Evolutionary conservation across 2,329 filamentous ascomycete genomes (phyloP).

Genomic region (Orbilia blumenaviensis): DNA sequence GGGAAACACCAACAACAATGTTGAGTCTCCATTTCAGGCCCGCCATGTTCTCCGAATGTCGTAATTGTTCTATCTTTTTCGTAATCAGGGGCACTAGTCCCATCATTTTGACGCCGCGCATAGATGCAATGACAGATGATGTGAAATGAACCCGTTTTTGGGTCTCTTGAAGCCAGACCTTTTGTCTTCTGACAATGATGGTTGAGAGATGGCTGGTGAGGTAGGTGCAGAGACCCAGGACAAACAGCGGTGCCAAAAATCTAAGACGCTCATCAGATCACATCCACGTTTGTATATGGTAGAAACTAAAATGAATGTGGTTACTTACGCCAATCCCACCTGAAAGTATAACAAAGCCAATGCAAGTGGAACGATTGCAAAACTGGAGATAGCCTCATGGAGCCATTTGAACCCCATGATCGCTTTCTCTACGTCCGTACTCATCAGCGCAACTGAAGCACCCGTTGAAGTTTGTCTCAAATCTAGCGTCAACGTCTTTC

Average conservation of each 20-base stretch:
- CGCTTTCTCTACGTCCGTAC: constrained; percentile 64
- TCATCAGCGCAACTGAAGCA: constrained; percentile 65
- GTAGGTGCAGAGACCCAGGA: constrained; percentile 22
- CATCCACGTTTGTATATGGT: not conserved
- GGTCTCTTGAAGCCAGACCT: constrained; percentile 41
- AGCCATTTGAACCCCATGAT: constrained; percentile 59
- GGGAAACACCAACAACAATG: constrained; percentile 10
- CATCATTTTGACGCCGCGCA: constrained; percentile 52
- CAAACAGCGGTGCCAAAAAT: constrained; percentile 26
- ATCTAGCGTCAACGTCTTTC: constrained; percentile 59
- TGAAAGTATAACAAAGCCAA: constrained; percentile 60
- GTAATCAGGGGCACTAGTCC: constrained; percentile 27
- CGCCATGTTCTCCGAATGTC: constrained; percentile 37
- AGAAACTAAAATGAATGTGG: not conserved
- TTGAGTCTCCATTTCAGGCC: constrained; percentile 27
- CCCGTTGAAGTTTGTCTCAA: constrained; percentile 60
- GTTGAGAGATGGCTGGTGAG: constrained; percentile 26
- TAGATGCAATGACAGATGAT: constrained; percentile 48
- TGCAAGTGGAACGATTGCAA: constrained; percentile 59
- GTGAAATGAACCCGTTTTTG: constrained; percentile 52
- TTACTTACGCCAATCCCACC: constrained; percentile 59
- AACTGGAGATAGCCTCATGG: constrained; percentile 63
- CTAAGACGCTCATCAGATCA: not conserved
- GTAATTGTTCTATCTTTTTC: constrained; percentile 19
- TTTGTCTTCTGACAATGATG: constrained; percentile 29